Conservation (phyloP, 1,139 yeast genomes). For the Kodamaea fungicola region DNA sequence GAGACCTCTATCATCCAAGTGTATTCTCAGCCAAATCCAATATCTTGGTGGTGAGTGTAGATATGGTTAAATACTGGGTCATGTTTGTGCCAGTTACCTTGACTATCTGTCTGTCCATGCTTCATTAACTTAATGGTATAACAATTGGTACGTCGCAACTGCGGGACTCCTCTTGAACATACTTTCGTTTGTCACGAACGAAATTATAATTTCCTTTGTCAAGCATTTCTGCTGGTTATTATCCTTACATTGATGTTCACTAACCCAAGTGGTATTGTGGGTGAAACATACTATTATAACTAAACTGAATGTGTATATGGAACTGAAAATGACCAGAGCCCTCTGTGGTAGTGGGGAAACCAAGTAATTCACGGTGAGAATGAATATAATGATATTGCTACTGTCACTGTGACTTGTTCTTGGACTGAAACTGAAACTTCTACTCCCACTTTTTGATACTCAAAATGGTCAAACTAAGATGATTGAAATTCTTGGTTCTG, state of each 20-base stretch:
- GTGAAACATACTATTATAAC: constrained; percentile 1
- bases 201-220: constrained; percentile 12
- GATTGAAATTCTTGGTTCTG: too few relatives aligned
- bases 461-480: too few relatives aligned
- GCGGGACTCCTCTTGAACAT: constrained; percentile 6
- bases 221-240: constrained; percentile 28
- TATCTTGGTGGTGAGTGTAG: constrained; percentile 17
- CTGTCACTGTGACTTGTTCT: constrained; percentile 8
- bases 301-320: constrained; percentile 4
- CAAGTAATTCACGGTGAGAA: constrained; percentile 6
- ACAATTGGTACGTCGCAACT: constrained; percentile 20
- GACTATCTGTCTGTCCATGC: constrained; percentile 22
- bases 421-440: constrained; percentile 8
- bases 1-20: too few relatives aligned
- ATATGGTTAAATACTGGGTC: constrained; percentile 21
- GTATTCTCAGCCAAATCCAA: constrained; percentile 15
- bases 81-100: constrained; percentile 18
- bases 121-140: constrained; percentile 19
- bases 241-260: constrained; percentile 22
- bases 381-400: constrained; percentile 11
- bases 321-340: constrained; percentile 12
- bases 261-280: constrained; percentile 3
- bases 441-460: too few relatives aligned
- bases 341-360: constrained; percentile 10
- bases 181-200: constrained; percentile 3